Evolutionary conservation across 257 asterid genomes (phyloP).

Genomic region (Solanum pinnatisectum): DNA sequence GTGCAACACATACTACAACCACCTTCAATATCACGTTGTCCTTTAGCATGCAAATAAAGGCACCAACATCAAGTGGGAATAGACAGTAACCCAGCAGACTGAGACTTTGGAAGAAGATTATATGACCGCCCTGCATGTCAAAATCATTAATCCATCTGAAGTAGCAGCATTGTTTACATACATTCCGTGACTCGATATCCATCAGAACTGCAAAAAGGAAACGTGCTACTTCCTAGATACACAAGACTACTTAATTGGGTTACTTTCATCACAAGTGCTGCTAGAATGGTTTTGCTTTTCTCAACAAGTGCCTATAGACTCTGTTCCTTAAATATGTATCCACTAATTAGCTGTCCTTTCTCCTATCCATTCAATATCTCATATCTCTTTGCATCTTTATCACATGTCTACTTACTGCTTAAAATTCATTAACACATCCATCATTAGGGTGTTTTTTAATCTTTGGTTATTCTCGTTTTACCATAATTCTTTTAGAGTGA

Average conservation of each 20-base stretch:
- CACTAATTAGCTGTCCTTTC: neutral
- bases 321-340: neutral
- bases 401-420: neutral
- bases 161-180: neutral
- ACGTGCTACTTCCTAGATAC: neutral
- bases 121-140: constrained; percentile 73
- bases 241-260: neutral
- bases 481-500: neutral
- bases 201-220: neutral
- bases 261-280: neutral
- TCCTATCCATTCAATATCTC: neutral
- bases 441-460: neutral
- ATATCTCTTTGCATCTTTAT: neutral
- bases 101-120: constrained; percentile 95
- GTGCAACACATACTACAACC: constrained; percentile 61
- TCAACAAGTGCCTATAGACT: neutral
- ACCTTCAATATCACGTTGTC: constrained; percentile 68
- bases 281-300: neutral
- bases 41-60: constrained; percentile 70
- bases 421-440: neutral
- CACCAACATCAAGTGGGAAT: constrained; percentile 81
- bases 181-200: neutral
- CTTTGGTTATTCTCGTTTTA: neutral
- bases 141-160: neutral
- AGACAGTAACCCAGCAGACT: constrained; percentile 92